Conservation (phyloP, 768 basidiomycete genomes). For the Pleurotus citrinopileatus region DNA sequence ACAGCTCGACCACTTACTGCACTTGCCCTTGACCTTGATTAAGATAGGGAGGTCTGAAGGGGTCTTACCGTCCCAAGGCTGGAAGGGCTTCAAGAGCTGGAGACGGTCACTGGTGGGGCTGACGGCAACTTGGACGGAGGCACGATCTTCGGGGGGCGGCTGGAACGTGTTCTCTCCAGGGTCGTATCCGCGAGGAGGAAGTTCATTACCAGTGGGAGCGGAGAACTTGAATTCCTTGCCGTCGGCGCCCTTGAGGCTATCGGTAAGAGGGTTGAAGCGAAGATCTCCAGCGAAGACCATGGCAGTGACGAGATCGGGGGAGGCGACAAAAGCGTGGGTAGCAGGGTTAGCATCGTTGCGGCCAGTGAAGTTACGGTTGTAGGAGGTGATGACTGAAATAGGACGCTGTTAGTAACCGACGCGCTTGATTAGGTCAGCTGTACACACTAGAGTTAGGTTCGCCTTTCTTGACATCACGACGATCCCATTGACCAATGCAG, state of each 20-base stretch:
- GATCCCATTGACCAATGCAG: conserved; percentile 99
- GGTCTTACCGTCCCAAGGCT: conserved; percentile 91
- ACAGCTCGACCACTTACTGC: conserved; percentile 72
- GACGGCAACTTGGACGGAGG: conserved; percentile 83
- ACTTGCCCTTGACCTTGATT: conserved; percentile 99
- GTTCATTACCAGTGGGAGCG: conserved; percentile 87
- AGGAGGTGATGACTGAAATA: conserved; percentile 87
- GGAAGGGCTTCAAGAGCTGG: conserved; percentile 87
- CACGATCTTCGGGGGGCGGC: conserved; percentile 84
- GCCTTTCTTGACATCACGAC: conserved; percentile 95
- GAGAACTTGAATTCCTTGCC: conserved; percentile 98
- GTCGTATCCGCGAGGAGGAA: conserved; percentile 95
- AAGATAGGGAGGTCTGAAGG: conserved; percentile 86
- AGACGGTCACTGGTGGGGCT: conserved; percentile 84
- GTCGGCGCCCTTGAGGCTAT: conserved; percentile 81
- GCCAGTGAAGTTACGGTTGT: conserved; percentile 99
- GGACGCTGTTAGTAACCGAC: not conserved
- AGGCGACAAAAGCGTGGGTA: conserved; percentile 95
- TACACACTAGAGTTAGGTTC: conserved; percentile 90
- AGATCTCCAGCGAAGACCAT: conserved; percentile 93
- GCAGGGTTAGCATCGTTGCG: conserved; percentile 99
- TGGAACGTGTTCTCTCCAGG: conserved; percentile 98
- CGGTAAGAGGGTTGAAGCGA: conserved; percentile 95
- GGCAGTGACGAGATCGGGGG: conserved; percentile 94
- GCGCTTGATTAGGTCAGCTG: too few relatives aligned